Conservation (phyloP, 805 yeast species). For the Ogataea haglerorum region DNA sequence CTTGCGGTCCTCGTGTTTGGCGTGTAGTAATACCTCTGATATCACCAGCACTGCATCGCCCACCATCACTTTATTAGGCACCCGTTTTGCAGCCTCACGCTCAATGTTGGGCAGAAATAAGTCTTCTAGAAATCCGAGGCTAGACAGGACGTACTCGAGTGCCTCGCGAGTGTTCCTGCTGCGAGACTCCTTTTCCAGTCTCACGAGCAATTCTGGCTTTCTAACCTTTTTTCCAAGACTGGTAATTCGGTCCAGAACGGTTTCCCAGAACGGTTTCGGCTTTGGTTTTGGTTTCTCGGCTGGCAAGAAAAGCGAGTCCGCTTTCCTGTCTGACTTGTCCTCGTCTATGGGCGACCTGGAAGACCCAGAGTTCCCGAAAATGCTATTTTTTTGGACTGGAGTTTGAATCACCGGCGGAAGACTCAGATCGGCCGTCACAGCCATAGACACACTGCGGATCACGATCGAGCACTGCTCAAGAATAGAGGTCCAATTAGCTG, state of each 20-base stretch:
- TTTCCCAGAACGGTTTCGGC: constrained; percentile 1
- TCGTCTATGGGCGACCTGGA: constrained; percentile 17
- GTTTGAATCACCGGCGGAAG: neutral
- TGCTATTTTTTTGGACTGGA: constrained; percentile 5
- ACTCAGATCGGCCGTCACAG: constrained; percentile 26
- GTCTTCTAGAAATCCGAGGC: constrained; percentile 28
- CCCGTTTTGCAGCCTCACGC: constrained; percentile 57
- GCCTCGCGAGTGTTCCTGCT: neutral
- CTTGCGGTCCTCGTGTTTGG: constrained; percentile 62
- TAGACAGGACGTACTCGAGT: constrained; percentile 3
- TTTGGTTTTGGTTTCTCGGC: constrained; percentile 1
- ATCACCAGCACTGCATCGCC: constrained; percentile 65
- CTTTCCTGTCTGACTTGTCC: constrained; percentile 6
- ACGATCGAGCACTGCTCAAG: constrained; percentile 58
- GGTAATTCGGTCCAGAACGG: neutral
- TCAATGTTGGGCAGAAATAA: constrained; percentile 38
- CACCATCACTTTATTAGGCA: constrained; percentile 53
- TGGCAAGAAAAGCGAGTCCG: constrained; percentile 6
- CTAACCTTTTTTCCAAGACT: constrained; percentile 1
- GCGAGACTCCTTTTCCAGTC: constrained; percentile 2
- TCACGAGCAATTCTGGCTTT: constrained; percentile 4
- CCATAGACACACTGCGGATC: constrained; percentile 38
- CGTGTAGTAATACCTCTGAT: constrained; percentile 53
- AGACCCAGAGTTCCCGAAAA: constrained; percentile 30
- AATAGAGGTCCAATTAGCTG: constrained; percentile 51